Conservation (phyloP, 116 monocot genomes). For the Phalaenopsis hybrid region DNA sequence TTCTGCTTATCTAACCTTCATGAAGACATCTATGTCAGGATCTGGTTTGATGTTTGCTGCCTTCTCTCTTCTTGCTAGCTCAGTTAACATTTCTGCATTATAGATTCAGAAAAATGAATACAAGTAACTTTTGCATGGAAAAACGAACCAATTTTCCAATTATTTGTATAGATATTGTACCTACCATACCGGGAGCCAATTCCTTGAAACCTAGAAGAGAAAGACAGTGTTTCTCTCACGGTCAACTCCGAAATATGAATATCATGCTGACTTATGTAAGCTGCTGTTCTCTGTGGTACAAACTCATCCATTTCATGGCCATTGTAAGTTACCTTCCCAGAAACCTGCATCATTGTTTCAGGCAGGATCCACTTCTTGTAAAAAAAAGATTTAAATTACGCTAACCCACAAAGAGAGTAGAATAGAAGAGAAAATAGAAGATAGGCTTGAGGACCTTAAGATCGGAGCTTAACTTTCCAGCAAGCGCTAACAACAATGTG, state of each 20-base stretch:
- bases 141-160: neutral
- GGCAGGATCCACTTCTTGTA: neutral
- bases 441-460: conserved; percentile 25
- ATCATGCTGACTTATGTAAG: conserved; percentile 43
- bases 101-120: neutral
- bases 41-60: conserved; percentile 36
- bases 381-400: neutral
- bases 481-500: conserved; percentile 38
- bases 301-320: conserved; percentile 34
- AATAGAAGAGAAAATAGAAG: neutral
- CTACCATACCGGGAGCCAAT: conserved; percentile 30
- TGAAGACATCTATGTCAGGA: conserved; percentile 39
- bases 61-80: conserved; percentile 39
- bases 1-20: conserved; percentile 29
- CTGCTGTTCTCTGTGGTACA: conserved; percentile 37
- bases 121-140: neutral
- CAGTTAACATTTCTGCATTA: conserved; percentile 28
- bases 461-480: conserved; percentile 31
- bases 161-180: neutral
- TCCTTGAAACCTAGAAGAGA: conserved; percentile 37
- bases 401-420: neutral
- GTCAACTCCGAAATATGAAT: conserved; percentile 34
- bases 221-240: conserved; percentile 35
- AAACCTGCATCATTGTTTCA: conserved; percentile 13
- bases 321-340: conserved; percentile 35